Base-by-base conservation (phyloP, 148 eudicot species). In the Amaranthus cruentus region DNA sequence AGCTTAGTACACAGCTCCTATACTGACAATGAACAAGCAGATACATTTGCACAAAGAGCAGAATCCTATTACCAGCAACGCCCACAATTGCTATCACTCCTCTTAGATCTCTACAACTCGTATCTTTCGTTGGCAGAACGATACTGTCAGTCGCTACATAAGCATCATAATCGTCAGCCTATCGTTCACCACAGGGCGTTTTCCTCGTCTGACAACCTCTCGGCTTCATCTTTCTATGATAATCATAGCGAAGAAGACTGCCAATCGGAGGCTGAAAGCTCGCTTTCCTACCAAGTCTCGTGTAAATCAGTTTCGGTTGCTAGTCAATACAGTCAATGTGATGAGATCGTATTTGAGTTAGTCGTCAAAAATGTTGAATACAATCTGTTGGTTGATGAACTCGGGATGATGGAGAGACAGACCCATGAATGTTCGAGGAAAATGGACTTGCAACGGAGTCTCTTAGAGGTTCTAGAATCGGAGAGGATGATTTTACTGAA, bases 401-500 rank as follows among this genome's bases (percentile, higher is more conserved):
- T 88, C n/a, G 67, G 64, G 69, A 77, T 68, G 71, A 87, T 70
- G 78, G 78, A 79, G 73, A 77, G 64, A 69, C 50, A 69, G 48
- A 69, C 71, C 56, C 52, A 58, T 11, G 96, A 90, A 55, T 83
- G 86, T 1, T 80, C 82, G 4, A 87, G 84, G 84, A 88, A 90
- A 80, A 83, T 83, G 4, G 92, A 83, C 72, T 73, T 90, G 64
- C 96, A 90, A 62, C 76, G 73, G 82, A 90, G 90, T 75, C 76
- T 90, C 67, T 57, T 88, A 43, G 92, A 88, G 66, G 92, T 88
- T 68, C 61, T 88, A 55, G 96, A 90, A 72, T 88, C 92, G 1
- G 96, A 90, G 81, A 88, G 92, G 79, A 21, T 90, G 69, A 85
- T 90, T 15, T 76, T 90, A 43, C 69, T 87, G 70, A 88, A 86